A percentile compares a stretch with the other conserved stretches of the same genome.
Evolutionary conservation across 2,329 filamentous ascomycete species (phyloP).

Genomic region (Geoglossum cookeanum): DNA sequence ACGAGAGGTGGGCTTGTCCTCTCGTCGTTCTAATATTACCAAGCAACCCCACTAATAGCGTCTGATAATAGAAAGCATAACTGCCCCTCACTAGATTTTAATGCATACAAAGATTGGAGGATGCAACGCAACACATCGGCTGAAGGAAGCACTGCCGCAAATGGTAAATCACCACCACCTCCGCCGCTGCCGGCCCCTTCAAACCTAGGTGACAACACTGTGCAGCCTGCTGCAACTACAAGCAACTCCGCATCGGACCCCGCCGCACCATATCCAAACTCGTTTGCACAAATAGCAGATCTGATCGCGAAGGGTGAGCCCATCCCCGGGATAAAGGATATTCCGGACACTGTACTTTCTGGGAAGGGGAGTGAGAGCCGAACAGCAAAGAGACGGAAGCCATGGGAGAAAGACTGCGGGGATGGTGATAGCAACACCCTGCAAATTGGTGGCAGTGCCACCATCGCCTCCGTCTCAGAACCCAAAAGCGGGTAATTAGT

Average conservation of each 20-base stretch:
- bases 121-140: not conserved
- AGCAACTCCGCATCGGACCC: slow-evolving; percentile 11
- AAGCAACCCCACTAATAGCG: not conserved
- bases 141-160: not conserved
- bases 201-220: not conserved
- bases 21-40: no score
- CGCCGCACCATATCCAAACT: slow-evolving; percentile 56
- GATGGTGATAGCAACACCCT: slow-evolving; percentile 9
- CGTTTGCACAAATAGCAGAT: slow-evolving; percentile 71
- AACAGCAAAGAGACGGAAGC: slow-evolving; percentile 40
- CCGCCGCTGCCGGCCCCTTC: slow-evolving; percentile 5
- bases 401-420: slow-evolving; percentile 52
- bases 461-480: not conserved
- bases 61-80: not conserved
- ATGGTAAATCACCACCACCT: not conserved
- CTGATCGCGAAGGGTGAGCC: slow-evolving; percentile 66
- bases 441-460: not conserved
- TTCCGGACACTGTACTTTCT: slow-evolving; percentile 59
- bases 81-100: not conserved
- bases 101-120: slow-evolving; percentile 16
- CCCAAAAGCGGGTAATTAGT: not conserved
- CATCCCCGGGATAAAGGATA: slow-evolving; percentile 72
- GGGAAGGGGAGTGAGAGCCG: slow-evolving; percentile 42
- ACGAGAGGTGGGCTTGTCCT: slow-evolving; percentile 23
- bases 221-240: not conserved